phyloP scores from a whole-genome alignment of 352 stramenopile species.

The Phytophthora ohioensis region DNA sequence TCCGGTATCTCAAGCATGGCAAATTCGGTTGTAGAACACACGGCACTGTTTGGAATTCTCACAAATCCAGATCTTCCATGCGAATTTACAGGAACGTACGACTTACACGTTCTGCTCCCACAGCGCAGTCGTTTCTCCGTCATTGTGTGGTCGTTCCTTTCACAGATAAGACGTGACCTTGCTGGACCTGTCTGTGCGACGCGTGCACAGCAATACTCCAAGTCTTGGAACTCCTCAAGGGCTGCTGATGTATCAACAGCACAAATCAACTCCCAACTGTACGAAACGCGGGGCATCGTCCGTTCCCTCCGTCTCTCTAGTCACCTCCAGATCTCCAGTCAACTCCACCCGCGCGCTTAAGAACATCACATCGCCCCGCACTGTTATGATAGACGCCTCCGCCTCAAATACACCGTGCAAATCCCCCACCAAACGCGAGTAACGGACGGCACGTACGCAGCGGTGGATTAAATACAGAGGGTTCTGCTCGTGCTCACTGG shows the following conservation, averaged over 20 bases:
- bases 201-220: slow-evolving; percentile 6
- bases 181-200: slow-evolving; percentile 7
- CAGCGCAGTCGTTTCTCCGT: slow-evolving; percentile 2
- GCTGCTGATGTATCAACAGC: background rate
- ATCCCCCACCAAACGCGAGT: too few species aligned
- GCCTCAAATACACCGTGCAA: too few species aligned
- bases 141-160: slow-evolving; percentile 9
- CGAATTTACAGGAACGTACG: background rate
- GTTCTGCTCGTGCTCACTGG: too few species aligned
- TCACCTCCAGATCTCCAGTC: too few species aligned
- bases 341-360: too few species aligned
- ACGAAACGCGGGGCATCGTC: background rate
- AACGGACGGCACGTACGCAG: too few species aligned
- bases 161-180: background rate
- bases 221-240: slow-evolving; percentile 7
- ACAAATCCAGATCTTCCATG: background rate
- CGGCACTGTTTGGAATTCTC: background rate
- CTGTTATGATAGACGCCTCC: too few species aligned
- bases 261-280: slow-evolving; percentile 1
- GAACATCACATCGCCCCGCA: too few species aligned
- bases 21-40: background rate
- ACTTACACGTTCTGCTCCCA: slow-evolving; percentile 2
- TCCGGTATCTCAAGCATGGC: background rate
- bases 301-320: too few species aligned
- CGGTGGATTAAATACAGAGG: too few species aligned